Percentiles rank a stretch among this genome's conserved stretches.
Conservation (phyloP, 129 eudicot species). For the Lonicera japonica region DNA sequence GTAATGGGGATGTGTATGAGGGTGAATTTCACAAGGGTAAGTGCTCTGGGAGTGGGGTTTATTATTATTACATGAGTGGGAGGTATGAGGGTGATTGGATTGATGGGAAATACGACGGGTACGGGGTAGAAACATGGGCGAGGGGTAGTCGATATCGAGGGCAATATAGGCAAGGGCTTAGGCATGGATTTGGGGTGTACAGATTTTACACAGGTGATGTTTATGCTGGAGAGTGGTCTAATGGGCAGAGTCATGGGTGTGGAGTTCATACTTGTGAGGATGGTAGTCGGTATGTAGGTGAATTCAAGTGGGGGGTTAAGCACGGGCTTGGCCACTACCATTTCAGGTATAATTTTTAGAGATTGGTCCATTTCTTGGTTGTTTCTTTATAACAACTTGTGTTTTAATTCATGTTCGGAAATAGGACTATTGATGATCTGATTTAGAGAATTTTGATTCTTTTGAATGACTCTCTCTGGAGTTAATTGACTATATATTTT, state of each 20-base stretch:
- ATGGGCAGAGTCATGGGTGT: constrained; percentile 97
- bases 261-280: constrained; percentile 98
- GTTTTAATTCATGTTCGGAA: neutral
- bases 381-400: neutral
- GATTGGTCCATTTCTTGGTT: neutral
- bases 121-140: constrained; percentile 95
- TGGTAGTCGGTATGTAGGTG: constrained; percentile 96
- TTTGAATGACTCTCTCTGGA: too few species aligned
- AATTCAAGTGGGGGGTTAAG: constrained; percentile 96
- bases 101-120: constrained; percentile 94
- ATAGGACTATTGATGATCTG: too few species aligned
- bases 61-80: constrained; percentile 91
- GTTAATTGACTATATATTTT: too few species aligned
- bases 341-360: constrained; percentile 55
- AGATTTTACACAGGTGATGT: constrained; percentile 95
- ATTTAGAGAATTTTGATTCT: too few species aligned
- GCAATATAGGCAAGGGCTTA: constrained; percentile 84
- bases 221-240: constrained; percentile 95
- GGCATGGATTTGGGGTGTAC: constrained; percentile 93
- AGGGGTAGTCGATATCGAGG: constrained; percentile 93
- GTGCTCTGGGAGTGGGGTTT: constrained; percentile 93
- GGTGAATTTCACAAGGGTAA: constrained; percentile 95
- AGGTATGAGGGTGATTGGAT: constrained; percentile 98
- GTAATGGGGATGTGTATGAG: constrained; percentile 94
- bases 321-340: constrained; percentile 98